Evolutionary conservation across 1,284 basidiomycete species (phyloP).

Genomic region (Bjerkandera adusta): DNA sequence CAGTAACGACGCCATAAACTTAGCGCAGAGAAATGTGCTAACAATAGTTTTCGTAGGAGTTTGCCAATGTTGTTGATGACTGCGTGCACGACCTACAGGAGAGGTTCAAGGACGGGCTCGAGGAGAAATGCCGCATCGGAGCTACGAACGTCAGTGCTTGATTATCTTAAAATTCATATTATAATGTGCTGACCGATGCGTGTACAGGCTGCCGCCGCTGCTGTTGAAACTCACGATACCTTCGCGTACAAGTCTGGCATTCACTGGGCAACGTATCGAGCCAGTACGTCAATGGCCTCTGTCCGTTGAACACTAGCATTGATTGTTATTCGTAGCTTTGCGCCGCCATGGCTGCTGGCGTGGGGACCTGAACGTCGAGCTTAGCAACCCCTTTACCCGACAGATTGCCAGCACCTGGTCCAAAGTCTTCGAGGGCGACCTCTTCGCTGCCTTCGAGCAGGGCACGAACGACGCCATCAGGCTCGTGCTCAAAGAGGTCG

Average conservation of each 20-base stretch:
- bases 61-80: slow-evolving; percentile 40
- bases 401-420: slow-evolving; percentile 60
- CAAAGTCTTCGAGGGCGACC: slow-evolving; percentile 55
- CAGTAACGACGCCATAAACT: slow-evolving; percentile 13
- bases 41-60: slow-evolving; percentile 40
- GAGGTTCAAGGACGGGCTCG: slow-evolving; percentile 51
- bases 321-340: slow-evolving; percentile 40
- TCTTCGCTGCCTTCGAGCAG: slow-evolving; percentile 49
- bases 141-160: slow-evolving; percentile 39
- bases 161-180: neutral
- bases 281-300: slow-evolving; percentile 37
- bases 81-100: slow-evolving; percentile 45
- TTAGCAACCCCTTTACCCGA: slow-evolving; percentile 54
- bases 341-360: slow-evolving; percentile 54
- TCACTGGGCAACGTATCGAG: slow-evolving; percentile 59
- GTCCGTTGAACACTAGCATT: slow-evolving; percentile 3
- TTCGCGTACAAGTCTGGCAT: slow-evolving; percentile 58
- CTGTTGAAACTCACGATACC: slow-evolving; percentile 45
- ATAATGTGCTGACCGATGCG: no score
- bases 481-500: slow-evolving; percentile 46
- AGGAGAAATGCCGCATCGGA: slow-evolving; percentile 53
- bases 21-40: neutral
- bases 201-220: slow-evolving; percentile 48
- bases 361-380: slow-evolving; percentile 57
- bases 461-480: slow-evolving; percentile 37